A percentile compares a stretch with the other conserved stretches of the same genome.
Evolutionary conservation across 1,284 basidiomycete species (phyloP).

Genomic region (Testicularia cyperi): DNA sequence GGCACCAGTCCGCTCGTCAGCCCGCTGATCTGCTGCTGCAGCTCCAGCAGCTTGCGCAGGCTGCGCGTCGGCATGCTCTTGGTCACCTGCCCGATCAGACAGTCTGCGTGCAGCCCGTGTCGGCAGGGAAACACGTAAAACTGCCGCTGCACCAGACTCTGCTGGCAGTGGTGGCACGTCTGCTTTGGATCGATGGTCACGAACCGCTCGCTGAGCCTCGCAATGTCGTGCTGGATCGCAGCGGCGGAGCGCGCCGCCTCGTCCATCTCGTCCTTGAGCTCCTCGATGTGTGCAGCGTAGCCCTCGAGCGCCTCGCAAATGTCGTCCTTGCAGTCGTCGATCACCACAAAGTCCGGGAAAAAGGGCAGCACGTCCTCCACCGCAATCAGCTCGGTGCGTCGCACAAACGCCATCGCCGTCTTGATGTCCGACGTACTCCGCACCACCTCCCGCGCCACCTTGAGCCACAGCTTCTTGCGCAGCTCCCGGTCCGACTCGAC

Average conservation of each 20-base stretch:
- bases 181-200: constrained; percentile 87
- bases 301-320: constrained; percentile 93
- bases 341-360: constrained; percentile 99
- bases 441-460: constrained; percentile 94
- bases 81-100: constrained; percentile 56
- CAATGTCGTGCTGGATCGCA: constrained; percentile 88
- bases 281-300: constrained; percentile 87
- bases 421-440: constrained; percentile 97
- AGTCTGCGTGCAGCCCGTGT: constrained; percentile 69
- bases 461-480: constrained; percentile 93
- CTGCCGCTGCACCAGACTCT: constrained; percentile 77
- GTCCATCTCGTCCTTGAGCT: constrained; percentile 91
- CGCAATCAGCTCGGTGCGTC: constrained; percentile 89
- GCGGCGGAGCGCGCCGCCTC: constrained; percentile 89
- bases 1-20: constrained; percentile 31
- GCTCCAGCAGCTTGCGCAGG: constrained; percentile 49
- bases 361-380: constrained; percentile 98
- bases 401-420: constrained; percentile 94
- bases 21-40: constrained; percentile 44
- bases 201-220: constrained; percentile 81
- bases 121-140: constrained; percentile 99
- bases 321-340: constrained; percentile 99
- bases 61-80: constrained; percentile 47
- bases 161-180: constrained; percentile 78
- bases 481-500: constrained; percentile 60